Evolutionary conservation across 768 basidiomycete species (phyloP).

Genomic region (Hebeloma cylindrosporum): DNA sequence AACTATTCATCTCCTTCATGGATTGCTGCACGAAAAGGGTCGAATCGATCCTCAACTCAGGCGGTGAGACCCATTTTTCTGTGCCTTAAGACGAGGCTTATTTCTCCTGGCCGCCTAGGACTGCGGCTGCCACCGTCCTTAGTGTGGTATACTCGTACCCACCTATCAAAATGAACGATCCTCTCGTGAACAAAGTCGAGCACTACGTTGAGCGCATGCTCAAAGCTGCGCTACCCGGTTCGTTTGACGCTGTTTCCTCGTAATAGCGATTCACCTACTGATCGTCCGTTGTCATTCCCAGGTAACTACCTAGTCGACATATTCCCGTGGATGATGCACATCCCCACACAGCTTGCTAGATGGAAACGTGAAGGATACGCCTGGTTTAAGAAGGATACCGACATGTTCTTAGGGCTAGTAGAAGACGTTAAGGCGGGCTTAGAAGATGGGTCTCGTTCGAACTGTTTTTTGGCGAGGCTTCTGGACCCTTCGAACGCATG

Average conservation of each 20-base stretch:
- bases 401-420: conserved; percentile 4
- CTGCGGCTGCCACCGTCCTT: neutral
- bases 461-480: no score
- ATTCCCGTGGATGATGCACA: conserved; percentile 3
- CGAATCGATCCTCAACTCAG: conserved; percentile 3
- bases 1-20: neutral
- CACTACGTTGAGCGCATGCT: conserved; percentile 1
- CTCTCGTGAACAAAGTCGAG: conserved; percentile 1
- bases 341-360: neutral
- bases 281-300: no score
- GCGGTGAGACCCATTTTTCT: no score
- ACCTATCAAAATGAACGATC: conserved; percentile 5
- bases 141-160: neutral
- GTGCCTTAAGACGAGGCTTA: no score
- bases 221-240: neutral
- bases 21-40: neutral
- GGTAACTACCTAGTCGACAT: conserved; percentile 7
- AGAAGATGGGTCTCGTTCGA: no score
- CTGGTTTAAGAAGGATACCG: neutral
- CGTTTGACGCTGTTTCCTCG: no score
- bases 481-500: no score
- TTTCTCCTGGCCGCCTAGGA: no score
- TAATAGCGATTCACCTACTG: no score
- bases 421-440: no score
- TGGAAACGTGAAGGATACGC: neutral